Evolutionary conservation across 164 flowering plant genomes (phyloP), one percentile per base, ranked within the genome.

Genomic region (Magnolia kwangsiensis): DNA sequence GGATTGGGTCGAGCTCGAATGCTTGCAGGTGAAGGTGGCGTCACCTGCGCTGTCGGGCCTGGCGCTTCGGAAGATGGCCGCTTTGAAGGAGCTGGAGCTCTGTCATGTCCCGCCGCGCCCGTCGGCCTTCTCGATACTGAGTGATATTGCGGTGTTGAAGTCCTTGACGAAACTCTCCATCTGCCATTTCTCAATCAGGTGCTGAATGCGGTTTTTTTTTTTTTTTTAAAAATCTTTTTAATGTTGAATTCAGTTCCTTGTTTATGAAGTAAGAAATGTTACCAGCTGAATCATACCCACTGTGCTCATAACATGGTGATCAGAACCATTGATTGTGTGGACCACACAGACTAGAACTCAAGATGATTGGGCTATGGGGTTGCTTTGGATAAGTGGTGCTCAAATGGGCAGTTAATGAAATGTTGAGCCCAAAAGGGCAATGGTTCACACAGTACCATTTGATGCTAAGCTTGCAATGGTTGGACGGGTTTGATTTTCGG

Each of bases 111-210:
- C 96, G 0, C 87, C 86, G 0, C 77, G 96, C 81, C 85, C 90
- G 27, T 90, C 93, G 0, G 84, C 86, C 0, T 86, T 89, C 73
- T 86, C 90, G 0, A 18, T 92, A 7, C 78, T 92, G 80, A 82
- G 87, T 20, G 98, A 92, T 75, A 87, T 94, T 78, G 81, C 92
- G 2, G 86, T 83, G 50, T 89, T 96, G 67, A 88, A 83, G 83
- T 79, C 85, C 83, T 80, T 96, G 87, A 91, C 90, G 7, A 90
- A 81, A 84, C 93, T 96, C 67, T 88, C 95, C 58, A 88, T 96
- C 81, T 94, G 97, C 72, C 91, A 94, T 76, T 96, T 94, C 80
- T 87, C 94, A 3, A 92, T 96, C 20, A 86, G 98, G 99, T 92
- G 63, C 5, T 2, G 31, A 67, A 18, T 31, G 23, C 7, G 1